Evolutionary conservation across 192 early-diverging fungal species (phyloP).

Genomic region (Funneliformis geosporum): DNA sequence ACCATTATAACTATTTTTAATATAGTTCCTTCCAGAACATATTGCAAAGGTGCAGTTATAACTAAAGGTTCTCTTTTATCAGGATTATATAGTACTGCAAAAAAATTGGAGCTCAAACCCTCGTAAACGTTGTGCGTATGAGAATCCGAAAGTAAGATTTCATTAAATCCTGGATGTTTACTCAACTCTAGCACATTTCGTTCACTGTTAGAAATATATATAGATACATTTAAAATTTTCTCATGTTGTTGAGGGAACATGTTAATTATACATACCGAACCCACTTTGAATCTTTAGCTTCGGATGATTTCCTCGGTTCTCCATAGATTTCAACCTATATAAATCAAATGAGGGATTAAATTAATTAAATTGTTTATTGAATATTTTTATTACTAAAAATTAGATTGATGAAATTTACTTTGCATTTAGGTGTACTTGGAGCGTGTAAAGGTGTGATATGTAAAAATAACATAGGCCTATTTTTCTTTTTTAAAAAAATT

Average conservation of each 20-base stretch:
- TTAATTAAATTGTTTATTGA: conserved; percentile 18
- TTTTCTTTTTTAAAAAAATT: conserved; percentile 27
- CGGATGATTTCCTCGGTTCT: conserved; percentile 51
- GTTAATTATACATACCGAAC: conserved; percentile 44
- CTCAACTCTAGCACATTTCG: conserved; percentile 46
- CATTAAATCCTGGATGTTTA: conserved; percentile 52
- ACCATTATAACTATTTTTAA: conserved; percentile 57
- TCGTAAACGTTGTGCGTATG: conserved; percentile 61
- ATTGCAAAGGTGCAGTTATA: conserved; percentile 55
- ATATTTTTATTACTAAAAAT: background rate
- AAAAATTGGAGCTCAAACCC: conserved; percentile 73
- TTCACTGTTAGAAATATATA: conserved; percentile 43
- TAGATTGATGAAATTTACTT: conserved; percentile 7
- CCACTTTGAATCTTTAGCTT: conserved; percentile 77
- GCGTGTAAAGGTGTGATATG: conserved; percentile 38
- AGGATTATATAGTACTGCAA: conserved; percentile 46
- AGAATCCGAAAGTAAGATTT: conserved; percentile 62
- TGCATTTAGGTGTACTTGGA: conserved; percentile 30
- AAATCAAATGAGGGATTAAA: too few relatives aligned
- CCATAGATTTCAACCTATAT: conserved; percentile 54
- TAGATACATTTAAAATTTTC: background rate
- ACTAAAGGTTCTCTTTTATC: conserved; percentile 36
- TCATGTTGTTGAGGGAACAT: too few relatives aligned
- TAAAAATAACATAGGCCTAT: conserved; percentile 37
- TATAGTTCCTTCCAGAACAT: conserved; percentile 67